Evolutionary conservation across 345 rosid genomes (phyloP).

Genomic region (Aegle marmelos): DNA sequence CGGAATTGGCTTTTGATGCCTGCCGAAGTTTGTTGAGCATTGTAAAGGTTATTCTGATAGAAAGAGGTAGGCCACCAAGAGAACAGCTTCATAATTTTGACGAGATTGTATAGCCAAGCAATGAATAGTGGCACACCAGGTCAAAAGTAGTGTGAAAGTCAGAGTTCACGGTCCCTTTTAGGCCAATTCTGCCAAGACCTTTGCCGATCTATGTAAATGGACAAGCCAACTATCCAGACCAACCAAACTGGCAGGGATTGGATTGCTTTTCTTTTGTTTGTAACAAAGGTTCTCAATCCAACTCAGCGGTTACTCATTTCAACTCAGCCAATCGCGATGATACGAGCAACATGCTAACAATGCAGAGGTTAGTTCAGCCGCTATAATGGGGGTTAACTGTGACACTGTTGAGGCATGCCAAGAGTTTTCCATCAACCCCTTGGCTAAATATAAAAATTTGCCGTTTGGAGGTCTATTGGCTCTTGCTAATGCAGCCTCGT

Average conservation of each 20-base stretch:
- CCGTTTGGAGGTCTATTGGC: constrained; percentile 49
- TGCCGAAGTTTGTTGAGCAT: background rate
- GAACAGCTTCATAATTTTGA: background rate
- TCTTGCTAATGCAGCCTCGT: constrained; percentile 46
- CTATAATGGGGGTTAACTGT: background rate
- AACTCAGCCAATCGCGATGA: background rate
- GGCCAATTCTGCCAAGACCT: constrained; percentile 30
- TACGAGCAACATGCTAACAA: background rate
- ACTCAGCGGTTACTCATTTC: constrained; percentile 5
- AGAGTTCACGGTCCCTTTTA: constrained; percentile 44
- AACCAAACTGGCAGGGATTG: constrained; percentile 21
- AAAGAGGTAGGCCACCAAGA: background rate
- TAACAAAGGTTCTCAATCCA: constrained; percentile 17
- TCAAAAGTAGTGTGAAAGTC: constrained; percentile 26
- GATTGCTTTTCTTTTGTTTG: constrained; percentile 30
- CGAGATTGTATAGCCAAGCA: background rate
- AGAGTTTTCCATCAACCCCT: constrained; percentile 10
- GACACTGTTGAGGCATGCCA: constrained; percentile 16
- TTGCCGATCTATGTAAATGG: constrained; percentile 24
- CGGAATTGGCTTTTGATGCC: background rate
- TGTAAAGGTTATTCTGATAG: background rate
- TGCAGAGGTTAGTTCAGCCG: background rate
- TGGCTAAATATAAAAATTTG: constrained; percentile 23
- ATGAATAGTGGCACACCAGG: constrained; percentile 28
- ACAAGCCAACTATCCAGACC: constrained; percentile 22